phyloP scores from a whole-genome alignment of 2,329 filamentous ascomycete genomes.

The Cytospora paraplurivora region DNA sequence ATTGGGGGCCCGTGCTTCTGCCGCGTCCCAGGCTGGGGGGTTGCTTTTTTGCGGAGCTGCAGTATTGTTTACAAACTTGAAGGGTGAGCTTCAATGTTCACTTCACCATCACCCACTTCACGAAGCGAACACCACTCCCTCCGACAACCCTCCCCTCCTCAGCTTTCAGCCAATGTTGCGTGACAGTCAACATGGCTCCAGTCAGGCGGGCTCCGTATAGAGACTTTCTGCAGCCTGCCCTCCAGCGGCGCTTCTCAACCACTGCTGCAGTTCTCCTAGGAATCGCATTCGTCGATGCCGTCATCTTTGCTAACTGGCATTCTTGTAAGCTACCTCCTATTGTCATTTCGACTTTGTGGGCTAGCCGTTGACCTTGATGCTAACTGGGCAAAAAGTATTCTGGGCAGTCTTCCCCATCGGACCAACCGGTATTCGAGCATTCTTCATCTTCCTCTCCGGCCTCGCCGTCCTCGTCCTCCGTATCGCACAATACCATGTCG shows the following conservation, averaged over 20 bases:
- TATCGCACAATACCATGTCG: constrained; percentile 80
- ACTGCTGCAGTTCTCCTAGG: constrained; percentile 70
- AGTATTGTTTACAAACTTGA: constrained; percentile 24
- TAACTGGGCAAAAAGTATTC: constrained; percentile 55
- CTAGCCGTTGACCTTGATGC: constrained; percentile 3
- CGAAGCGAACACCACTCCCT: not conserved
- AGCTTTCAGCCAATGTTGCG: constrained; percentile 45
- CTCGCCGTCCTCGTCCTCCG: constrained; percentile 82
- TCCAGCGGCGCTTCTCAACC: constrained; percentile 84
- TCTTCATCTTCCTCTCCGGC: constrained; percentile 74
- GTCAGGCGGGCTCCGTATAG: constrained; percentile 70
- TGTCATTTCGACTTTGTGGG: too few species aligned
- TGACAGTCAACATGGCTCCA: constrained; percentile 52
- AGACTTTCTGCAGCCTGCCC: constrained; percentile 85
- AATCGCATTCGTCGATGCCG: constrained; percentile 72
- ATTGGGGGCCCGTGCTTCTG: constrained; percentile 2
- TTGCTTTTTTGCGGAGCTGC: constrained; percentile 25
- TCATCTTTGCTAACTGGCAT: constrained; percentile 69
- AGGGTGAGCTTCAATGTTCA: constrained; percentile 8
- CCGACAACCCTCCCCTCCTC: not conserved
- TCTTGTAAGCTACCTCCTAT: constrained; percentile 57
- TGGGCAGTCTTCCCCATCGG: constrained; percentile 89
- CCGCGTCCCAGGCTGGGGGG: constrained; percentile 3
- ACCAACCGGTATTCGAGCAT: constrained; percentile 70
- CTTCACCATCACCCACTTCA: constrained; percentile 1